Evolutionary conservation across 2,329 filamentous ascomycete genomes (phyloP), one percentile per base, ranked within the genome.

Genomic region (Beauveria bassiana): DNA sequence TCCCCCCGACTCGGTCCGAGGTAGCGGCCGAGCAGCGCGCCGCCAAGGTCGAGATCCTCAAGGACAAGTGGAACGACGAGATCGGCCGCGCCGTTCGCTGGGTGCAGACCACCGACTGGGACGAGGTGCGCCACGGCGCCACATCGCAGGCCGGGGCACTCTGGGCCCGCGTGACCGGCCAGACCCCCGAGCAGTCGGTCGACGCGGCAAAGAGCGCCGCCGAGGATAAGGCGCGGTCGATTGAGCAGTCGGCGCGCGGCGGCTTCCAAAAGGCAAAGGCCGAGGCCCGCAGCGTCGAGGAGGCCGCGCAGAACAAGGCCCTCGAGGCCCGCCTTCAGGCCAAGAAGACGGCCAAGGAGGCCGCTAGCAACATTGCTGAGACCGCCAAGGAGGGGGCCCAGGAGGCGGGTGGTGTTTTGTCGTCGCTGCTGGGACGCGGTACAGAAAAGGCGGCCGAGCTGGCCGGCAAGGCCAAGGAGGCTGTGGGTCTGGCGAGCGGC

Each of bases 1-100:
- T 79, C 12, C 79, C 78, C 2, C 81, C 79, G 12, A 79, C 79
- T 10, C 76, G 82, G 50, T 75, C 79, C 49, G 80, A 84, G 68
- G 72, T 78, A 45, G 78, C 80, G 52, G 76, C 78, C 43, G 74
- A 81, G 57, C 77, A 83, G 66, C 78, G 81, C 64, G 79, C 81
- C 31, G 79, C 80, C 53, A 76, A 89, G 55, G 71, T 86, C 59
- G 88, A 92, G 70, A 78, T 84, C 42, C 80, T 87, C 68, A 93
- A 93, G 77, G 87, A 90, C 69, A 79, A 84, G 63, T 93, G 90
- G 90, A 93, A 95, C 72, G 74, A 81, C 56, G 89, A 93, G 73
- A 74, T 93, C 42, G 82, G 88, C 71, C 79, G 79, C 64, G 80
- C 87, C 57, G 87, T 89, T 61, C 79, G 79, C 62, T 87, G 84